Evolutionary conservation across 495 filamentous ascomycete genomes (phyloP), one percentile per base, ranked within the genome.

Genomic region (Barbatosphaeria neglecta): DNA sequence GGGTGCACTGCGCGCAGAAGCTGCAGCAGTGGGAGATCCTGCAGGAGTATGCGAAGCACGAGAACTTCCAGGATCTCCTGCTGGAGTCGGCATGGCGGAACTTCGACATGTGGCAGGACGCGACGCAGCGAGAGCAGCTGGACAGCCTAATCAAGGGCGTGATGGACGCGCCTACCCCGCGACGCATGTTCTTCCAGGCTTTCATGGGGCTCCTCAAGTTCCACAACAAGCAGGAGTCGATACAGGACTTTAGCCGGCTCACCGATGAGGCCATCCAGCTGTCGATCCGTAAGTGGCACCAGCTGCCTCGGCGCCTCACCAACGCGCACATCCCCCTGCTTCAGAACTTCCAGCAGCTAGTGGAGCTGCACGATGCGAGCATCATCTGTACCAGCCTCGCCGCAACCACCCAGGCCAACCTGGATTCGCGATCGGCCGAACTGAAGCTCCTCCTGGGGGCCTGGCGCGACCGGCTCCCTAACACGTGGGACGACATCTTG

Each of bases 401-500:
- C 4, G 76, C 82, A 54, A 99, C 93, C 8, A 96, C 77, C 43
- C 78, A 83, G 43, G 61, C 62, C 18, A 99, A 99, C 55, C 71
- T 99, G 37, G 93, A 99, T 52, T 78, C 80, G 37, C 97, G 96
- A 64, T 95, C 92, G 4, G 84, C 87, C 37, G 93, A 99, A 64
- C 74, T 99, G 27, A 99, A 99, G 68, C 67, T 97, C 33, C 77
- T 97, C 7, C 78, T 99, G 7, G 85, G 85, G 25, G 92, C 90
- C 9, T 99, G 93, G 93, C 78, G 93, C 44, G 93, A 99, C 58
- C 77, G 93, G 18, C 67, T 99, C 40, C 93, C 93, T 2, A 99
- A 99, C 55, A 82, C 94, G 8, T 99, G 93, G 93, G 93, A 99
- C 55, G 93, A 99, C 59, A 99, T 99, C 66, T 94, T 94, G 54